Conservation (phyloP, 305 asterid species). For the Solanum hybrid region DNA sequence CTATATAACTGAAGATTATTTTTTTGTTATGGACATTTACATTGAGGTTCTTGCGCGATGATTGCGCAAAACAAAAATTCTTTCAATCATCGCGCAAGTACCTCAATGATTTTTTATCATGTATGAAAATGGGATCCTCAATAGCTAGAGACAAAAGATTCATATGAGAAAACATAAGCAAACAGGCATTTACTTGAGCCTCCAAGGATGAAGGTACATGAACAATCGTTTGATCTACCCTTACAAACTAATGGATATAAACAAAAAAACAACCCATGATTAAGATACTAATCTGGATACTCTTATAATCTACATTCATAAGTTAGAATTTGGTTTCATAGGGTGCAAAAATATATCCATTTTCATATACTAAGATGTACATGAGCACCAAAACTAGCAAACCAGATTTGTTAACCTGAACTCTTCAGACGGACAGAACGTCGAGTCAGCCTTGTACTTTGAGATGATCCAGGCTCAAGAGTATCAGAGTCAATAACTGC, state of each 20-base stretch:
- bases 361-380: background rate
- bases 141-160: background rate
- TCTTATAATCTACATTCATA: background rate
- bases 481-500: slow-evolving; percentile 11
- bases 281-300: background rate
- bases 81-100: background rate
- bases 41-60: background rate
- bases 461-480: slow-evolving; percentile 15
- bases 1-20: background rate
- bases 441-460: slow-evolving; percentile 33
- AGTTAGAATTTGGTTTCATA: background rate
- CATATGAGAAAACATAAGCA: background rate
- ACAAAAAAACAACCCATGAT: background rate
- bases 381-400: background rate
- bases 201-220: background rate
- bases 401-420: background rate
- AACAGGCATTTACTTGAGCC: background rate
- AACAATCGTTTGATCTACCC: background rate
- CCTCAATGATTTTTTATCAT: background rate
- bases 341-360: background rate
- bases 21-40: background rate
- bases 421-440: slow-evolving; percentile 23
- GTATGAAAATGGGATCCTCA: background rate
- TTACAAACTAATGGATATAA: background rate
- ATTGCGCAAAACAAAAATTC: no score